phyloP scores from a whole-genome alignment of 208 protist genomes.

The Trypanosoma theileri region DNA sequence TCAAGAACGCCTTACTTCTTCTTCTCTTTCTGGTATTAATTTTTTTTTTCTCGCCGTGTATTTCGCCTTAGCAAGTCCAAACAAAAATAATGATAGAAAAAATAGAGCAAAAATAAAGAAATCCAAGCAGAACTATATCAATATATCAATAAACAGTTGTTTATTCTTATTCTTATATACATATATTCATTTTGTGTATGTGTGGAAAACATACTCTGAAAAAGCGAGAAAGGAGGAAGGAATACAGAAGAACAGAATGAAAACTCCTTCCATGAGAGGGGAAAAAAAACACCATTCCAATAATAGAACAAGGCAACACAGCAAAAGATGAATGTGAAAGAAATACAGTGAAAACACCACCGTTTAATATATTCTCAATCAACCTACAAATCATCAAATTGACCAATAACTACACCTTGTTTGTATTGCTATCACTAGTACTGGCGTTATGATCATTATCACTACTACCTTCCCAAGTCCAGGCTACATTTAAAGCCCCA shows the following conservation, averaged over 20 bases:
- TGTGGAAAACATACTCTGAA: too few species aligned
- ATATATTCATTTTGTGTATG: too few species aligned
- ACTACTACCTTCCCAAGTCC: constrained; percentile 48
- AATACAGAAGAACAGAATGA: too few species aligned
- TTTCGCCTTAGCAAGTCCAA: background rate
- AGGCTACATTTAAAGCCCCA: constrained; percentile 75
- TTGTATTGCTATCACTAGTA: background rate
- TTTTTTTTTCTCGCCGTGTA: background rate
- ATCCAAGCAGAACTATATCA: constrained; percentile 9
- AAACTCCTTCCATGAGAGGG: too few species aligned
- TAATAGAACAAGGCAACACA: too few species aligned
- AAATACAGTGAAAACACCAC: too few species aligned
- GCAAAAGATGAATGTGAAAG: too few species aligned
- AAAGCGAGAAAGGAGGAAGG: too few species aligned
- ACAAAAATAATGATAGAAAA: constrained; percentile 10
- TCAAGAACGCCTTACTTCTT: background rate
- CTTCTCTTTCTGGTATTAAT: background rate
- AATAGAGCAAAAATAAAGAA: constrained; percentile 5
- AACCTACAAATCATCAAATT: background rate
- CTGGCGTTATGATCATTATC: background rate
- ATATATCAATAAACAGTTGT: constrained; percentile 5
- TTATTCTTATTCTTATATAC: background rate
- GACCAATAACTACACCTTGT: background rate
- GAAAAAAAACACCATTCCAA: too few species aligned
- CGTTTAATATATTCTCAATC: background rate